phyloP scores from a whole-genome alignment of 2,329 filamentous ascomycete species.

The Colletotrichum australisinense region DNA sequence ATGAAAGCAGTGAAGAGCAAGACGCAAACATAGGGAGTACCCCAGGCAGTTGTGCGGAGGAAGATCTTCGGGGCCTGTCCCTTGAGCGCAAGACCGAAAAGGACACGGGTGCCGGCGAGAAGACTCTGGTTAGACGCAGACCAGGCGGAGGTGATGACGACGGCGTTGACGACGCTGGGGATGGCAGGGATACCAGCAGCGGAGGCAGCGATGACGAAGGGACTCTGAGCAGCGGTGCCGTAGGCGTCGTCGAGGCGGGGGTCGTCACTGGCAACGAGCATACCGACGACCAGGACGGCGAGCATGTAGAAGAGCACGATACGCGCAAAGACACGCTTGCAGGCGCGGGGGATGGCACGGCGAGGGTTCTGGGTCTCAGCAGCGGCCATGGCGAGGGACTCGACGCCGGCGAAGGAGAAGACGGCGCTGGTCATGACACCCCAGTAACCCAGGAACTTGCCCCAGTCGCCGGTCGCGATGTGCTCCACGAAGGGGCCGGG shows the following conservation, averaged over 20 bases:
- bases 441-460: slow-evolving; percentile 46
- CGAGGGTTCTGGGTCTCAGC: slow-evolving; percentile 55
- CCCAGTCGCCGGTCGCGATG: slow-evolving; percentile 50
- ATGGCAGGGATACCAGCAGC: slow-evolving; percentile 64
- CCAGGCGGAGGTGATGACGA: slow-evolving; percentile 64
- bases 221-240: slow-evolving; percentile 60
- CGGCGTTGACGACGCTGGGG: slow-evolving; percentile 65
- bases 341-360: slow-evolving; percentile 49
- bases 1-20: slow-evolving; percentile 66
- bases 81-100: slow-evolving; percentile 65
- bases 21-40: slow-evolving; percentile 45
- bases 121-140: slow-evolving; percentile 64
- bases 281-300: slow-evolving; percentile 62
- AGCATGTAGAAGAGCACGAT: slow-evolving; percentile 57
- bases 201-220: slow-evolving; percentile 62
- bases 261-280: slow-evolving; percentile 65
- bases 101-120: slow-evolving; percentile 66
- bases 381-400: slow-evolving; percentile 39
- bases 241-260: slow-evolving; percentile 60
- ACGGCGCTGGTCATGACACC: slow-evolving; percentile 40
- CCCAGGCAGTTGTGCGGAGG: slow-evolving; percentile 27
- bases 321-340: slow-evolving; percentile 42
- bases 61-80: slow-evolving; percentile 64
- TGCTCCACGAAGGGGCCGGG: slow-evolving; percentile 70
- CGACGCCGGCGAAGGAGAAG: slow-evolving; percentile 42